Conservation (phyloP, 768 basidiomycete genomes). For the Trametes maxima region DNA sequence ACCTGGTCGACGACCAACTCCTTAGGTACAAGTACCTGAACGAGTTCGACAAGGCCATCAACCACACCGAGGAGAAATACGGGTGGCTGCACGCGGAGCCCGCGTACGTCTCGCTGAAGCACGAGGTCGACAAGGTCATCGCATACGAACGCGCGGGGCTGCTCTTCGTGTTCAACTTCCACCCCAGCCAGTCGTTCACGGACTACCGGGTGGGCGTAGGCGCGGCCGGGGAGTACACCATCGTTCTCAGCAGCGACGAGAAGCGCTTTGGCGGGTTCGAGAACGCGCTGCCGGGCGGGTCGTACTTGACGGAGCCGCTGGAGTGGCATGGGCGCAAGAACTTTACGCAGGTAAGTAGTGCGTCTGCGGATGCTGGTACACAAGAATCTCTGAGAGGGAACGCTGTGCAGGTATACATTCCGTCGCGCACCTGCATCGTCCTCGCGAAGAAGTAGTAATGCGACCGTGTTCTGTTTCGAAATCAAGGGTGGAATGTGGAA, state of each 20-base stretch:
- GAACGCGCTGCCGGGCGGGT: slow-evolving; percentile 63
- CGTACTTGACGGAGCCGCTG: slow-evolving; percentile 80
- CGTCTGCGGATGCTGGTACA: background rate
- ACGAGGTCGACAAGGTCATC: slow-evolving; percentile 91
- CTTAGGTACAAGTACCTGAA: slow-evolving; percentile 95
- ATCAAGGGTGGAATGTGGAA: background rate
- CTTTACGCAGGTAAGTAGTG: slow-evolving; percentile 71
- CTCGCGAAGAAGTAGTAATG: slow-evolving; percentile 47
- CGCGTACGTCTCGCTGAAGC: slow-evolving; percentile 93
- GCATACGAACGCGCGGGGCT: slow-evolving; percentile 93
- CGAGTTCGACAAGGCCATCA: slow-evolving; percentile 93
- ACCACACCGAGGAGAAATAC: slow-evolving; percentile 76
- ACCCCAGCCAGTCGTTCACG: slow-evolving; percentile 85
- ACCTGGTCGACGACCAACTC: slow-evolving; percentile 81
- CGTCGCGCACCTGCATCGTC: slow-evolving; percentile 65
- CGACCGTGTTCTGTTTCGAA: background rate
- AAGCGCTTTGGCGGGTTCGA: slow-evolving; percentile 88
- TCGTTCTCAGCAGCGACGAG: slow-evolving; percentile 85
- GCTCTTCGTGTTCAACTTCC: slow-evolving; percentile 97
- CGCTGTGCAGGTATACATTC: slow-evolving; percentile 63
- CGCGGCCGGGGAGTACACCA: slow-evolving; percentile 78
- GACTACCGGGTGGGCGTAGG: slow-evolving; percentile 96
- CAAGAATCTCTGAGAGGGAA: background rate
- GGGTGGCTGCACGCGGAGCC: slow-evolving; percentile 83
- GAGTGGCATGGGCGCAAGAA: slow-evolving; percentile 95